Percentiles rank a stretch among this genome's conserved stretches.
These are phyloP conservation scores for Eutypella sp. DNA, from an alignment of 2,329 filamentous ascomycete genomes.

Conservation along the genomic window DNA sequence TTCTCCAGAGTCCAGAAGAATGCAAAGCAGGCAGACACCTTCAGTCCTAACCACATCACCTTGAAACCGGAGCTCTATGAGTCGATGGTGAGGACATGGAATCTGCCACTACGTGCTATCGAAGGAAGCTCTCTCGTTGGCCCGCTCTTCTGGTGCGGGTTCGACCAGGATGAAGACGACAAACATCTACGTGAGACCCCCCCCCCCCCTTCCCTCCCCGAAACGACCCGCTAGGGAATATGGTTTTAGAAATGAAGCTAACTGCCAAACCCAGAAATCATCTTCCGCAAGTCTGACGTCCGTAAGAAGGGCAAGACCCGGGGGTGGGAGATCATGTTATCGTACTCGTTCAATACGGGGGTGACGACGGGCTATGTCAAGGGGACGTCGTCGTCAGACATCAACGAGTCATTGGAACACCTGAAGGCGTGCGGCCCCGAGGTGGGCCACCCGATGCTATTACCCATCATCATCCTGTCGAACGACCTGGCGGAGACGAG, in stretches of 20 bases:
- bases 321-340: conserved; percentile 61
- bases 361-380: conserved; percentile 59
- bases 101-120: conserved; percentile 51
- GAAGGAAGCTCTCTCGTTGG: conserved; percentile 56
- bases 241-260: too few species aligned
- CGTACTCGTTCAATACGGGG: conserved; percentile 47
- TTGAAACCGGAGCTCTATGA: conserved; percentile 46
- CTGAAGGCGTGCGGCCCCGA: conserved; percentile 44
- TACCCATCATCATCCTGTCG: conserved; percentile 54
- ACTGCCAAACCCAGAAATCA: conserved; percentile 46
- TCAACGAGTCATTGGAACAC: conserved; percentile 45
- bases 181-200: conserved; percentile 49
- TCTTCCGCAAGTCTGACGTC: conserved; percentile 62
- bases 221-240: conserved; percentile 1
- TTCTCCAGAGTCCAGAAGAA: conserved; percentile 48
- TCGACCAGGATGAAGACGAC: conserved; percentile 52
- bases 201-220: not conserved
- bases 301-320: conserved; percentile 59
- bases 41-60: conserved; percentile 50
- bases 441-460: conserved; percentile 52
- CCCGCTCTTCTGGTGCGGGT: conserved; percentile 58
- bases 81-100: conserved; percentile 50
- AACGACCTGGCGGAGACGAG: conserved; percentile 52
- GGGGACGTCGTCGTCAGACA: conserved; percentile 53
- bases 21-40: conserved; percentile 53